These are phyloP conservation scores for Cyclotella atomus DNA, from an alignment of 108 stramenopile genomes.

Conservation along the genomic window DNA sequence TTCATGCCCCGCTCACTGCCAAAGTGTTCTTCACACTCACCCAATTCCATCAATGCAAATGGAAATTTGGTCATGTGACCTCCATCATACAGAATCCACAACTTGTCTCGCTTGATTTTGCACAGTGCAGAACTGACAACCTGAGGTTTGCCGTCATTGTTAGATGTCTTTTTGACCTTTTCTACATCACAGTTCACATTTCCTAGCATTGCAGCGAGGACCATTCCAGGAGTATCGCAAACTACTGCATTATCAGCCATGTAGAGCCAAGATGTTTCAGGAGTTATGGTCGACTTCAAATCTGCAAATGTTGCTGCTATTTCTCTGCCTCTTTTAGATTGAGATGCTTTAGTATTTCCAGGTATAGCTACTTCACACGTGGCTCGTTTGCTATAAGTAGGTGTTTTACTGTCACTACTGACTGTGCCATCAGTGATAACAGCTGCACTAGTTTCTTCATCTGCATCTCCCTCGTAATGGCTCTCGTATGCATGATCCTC, in stretches of 20 bases:
- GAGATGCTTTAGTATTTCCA: slow-evolving; percentile 53
- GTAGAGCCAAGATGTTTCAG: slow-evolving; percentile 70
- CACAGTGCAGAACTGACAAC: slow-evolving; percentile 54
- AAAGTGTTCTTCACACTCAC: slow-evolving; percentile 68
- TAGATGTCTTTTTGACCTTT: slow-evolving; percentile 3
- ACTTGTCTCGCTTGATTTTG: slow-evolving; percentile 59
- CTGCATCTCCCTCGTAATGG: slow-evolving; percentile 28
- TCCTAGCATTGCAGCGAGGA: slow-evolving; percentile 53
- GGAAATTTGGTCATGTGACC: slow-evolving; percentile 50
- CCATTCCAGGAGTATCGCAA: slow-evolving; percentile 51
- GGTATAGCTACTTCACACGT: slow-evolving; percentile 77
- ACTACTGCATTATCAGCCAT: slow-evolving; percentile 63
- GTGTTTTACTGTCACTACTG: not conserved
- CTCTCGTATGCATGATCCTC: slow-evolving; percentile 78
- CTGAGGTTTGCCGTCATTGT: slow-evolving; percentile 16
- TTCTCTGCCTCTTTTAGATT: slow-evolving; percentile 56
- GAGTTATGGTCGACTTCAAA: slow-evolving; percentile 27
- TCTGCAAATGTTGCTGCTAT: slow-evolving; percentile 54
- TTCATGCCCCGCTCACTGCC: slow-evolving; percentile 47
- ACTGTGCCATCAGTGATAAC: not conserved
- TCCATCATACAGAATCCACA: slow-evolving; percentile 63
- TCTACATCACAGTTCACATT: slow-evolving; percentile 73
- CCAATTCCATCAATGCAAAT: slow-evolving; percentile 64
- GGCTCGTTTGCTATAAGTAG: slow-evolving; percentile 8
- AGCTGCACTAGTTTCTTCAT: slow-evolving; percentile 6